phyloP scores from a whole-genome alignment of 495 filamentous ascomycete genomes.

The Penicillium turbatum region DNA sequence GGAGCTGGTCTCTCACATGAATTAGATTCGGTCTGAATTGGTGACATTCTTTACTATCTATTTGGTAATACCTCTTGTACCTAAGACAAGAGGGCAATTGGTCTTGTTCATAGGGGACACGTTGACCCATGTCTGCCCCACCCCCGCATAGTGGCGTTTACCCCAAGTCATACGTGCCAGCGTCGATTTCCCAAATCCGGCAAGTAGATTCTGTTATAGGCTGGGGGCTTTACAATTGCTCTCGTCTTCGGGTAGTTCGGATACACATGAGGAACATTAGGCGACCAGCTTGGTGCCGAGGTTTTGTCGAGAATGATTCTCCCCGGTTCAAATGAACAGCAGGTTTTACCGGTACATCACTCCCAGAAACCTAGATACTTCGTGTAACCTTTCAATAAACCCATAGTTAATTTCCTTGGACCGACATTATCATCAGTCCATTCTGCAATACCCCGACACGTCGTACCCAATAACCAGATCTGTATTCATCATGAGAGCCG shows the following conservation, averaged over 20 bases:
- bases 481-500: conserved; percentile 36
- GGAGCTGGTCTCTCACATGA: conserved; percentile 14
- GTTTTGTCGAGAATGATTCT: not conserved
- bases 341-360: not conserved
- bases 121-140: not conserved
- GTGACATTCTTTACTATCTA: no score
- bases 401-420: no score
- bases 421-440: not conserved
- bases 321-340: not conserved
- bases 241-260: not conserved
- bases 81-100: not conserved
- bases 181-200: not conserved
- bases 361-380: not conserved
- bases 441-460: not conserved
- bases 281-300: not conserved
- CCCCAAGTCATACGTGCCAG: not conserved
- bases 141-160: not conserved
- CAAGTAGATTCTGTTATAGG: not conserved
- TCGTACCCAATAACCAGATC: not conserved
- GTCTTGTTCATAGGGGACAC: not conserved
- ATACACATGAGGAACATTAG: not conserved
- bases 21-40: conserved; percentile 1
- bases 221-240: not conserved
- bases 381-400: no score
- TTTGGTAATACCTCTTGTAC: no score